These are phyloP conservation scores for Backusella psychrophila DNA, from an alignment of 192 early-diverging fungal genomes.

Conservation along the genomic window DNA sequence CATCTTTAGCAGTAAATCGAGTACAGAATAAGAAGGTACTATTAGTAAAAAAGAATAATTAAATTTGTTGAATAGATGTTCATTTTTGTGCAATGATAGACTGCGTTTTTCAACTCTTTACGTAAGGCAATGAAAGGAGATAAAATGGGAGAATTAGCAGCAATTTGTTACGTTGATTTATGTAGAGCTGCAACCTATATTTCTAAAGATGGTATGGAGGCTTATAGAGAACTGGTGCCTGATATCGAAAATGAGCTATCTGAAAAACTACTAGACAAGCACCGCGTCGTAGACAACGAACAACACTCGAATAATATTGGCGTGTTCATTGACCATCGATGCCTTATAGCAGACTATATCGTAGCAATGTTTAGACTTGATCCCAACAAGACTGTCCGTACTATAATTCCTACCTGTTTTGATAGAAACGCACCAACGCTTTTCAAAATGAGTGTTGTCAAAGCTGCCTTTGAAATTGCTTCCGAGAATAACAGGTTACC, in stretches of 20 bases:
- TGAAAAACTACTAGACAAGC: conserved; percentile 64
- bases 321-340: conserved; percentile 64
- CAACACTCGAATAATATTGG: conserved; percentile 25
- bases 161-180: conserved; percentile 71
- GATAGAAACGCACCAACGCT: conserved; percentile 62
- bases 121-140: conserved; percentile 49
- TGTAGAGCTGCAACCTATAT: conserved; percentile 67
- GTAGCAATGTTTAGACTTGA: conserved; percentile 73
- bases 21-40: conserved; percentile 15
- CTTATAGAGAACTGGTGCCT: conserved; percentile 58
- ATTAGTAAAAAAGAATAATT: neutral
- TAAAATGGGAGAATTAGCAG: conserved; percentile 61
- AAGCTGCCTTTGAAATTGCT: conserved; percentile 65
- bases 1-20: conserved; percentile 40
- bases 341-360: conserved; percentile 68
- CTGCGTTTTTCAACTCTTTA: conserved; percentile 50
- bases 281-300: conserved; percentile 29
- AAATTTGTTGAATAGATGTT: neutral
- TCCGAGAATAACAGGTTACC: conserved; percentile 57
- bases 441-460: conserved; percentile 77
- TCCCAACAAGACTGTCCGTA: conserved; percentile 63
- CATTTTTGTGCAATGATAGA: conserved; percentile 24
- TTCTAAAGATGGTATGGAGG: conserved; percentile 54
- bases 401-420: conserved; percentile 66
- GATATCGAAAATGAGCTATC: conserved; percentile 72